These are phyloP conservation scores for Sporothrix phasma DNA, from an alignment of 2,329 filamentous ascomycete genomes.

Conservation along the genomic window DNA sequence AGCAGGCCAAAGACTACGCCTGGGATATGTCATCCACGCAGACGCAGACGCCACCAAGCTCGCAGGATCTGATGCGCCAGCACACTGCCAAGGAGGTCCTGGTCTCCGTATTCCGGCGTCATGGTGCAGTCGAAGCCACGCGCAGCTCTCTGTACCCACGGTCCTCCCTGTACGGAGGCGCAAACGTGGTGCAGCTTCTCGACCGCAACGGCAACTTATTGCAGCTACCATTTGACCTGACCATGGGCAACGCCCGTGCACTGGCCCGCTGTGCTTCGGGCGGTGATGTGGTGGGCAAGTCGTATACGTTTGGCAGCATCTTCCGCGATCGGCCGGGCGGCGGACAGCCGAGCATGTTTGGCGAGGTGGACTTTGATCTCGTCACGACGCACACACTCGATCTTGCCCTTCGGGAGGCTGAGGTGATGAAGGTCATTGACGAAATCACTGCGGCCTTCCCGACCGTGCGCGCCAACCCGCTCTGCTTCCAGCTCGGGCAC, in stretches of 20 bases:
- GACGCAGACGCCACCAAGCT: slow-evolving; percentile 38
- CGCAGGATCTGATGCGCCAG: slow-evolving; percentile 55
- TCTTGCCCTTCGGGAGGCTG: slow-evolving; percentile 80
- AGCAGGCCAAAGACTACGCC: slow-evolving; percentile 69
- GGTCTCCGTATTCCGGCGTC: slow-evolving; percentile 69
- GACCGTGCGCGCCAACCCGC: slow-evolving; percentile 55
- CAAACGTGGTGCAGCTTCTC: slow-evolving; percentile 68
- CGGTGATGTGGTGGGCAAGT: slow-evolving; percentile 55
- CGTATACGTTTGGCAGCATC: slow-evolving; percentile 79
- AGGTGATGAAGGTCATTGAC: slow-evolving; percentile 87
- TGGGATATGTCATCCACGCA: slow-evolving; percentile 58
- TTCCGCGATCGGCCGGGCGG: slow-evolving; percentile 71
- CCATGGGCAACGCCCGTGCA: slow-evolving; percentile 74
- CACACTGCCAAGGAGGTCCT: slow-evolving; percentile 65
- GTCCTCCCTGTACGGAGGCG: slow-evolving; percentile 63
- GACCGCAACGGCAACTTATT: slow-evolving; percentile 78
- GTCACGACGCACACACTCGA: slow-evolving; percentile 75
- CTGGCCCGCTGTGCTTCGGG: slow-evolving; percentile 61
- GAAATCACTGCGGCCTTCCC: slow-evolving; percentile 80
- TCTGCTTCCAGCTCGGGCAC: slow-evolving; percentile 89
- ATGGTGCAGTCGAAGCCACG: slow-evolving; percentile 76
- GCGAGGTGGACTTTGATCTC: slow-evolving; percentile 94
- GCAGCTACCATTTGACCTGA: slow-evolving; percentile 90
- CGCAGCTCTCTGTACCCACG: slow-evolving; percentile 71
- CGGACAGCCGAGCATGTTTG: slow-evolving; percentile 70